Percentiles rank a stretch among this genome's conserved stretches.
phyloP scores from a whole-genome alignment of 345 rosid species.

The Eucalyptus tenuipes region DNA sequence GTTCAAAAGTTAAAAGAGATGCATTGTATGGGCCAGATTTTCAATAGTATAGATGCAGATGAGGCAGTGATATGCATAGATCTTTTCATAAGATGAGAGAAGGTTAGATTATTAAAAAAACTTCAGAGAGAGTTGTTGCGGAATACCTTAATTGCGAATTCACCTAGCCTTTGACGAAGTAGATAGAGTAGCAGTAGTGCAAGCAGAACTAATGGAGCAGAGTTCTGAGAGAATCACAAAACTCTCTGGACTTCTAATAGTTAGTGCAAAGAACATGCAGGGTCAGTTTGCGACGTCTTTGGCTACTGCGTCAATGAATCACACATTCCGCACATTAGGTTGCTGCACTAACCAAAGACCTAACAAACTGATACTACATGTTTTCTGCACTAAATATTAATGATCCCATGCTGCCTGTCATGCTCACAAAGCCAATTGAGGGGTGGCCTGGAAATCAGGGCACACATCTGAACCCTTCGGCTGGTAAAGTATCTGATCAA shows the following conservation, averaged over 20 bases:
- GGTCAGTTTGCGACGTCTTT: not conserved
- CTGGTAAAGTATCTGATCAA: constrained; percentile 14
- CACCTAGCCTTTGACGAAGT: not conserved
- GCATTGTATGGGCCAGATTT: accelerated
- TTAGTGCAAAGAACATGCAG: not conserved
- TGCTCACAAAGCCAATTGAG: not conserved
- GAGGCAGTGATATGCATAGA: not conserved
- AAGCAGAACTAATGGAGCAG: not conserved
- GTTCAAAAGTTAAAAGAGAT: not conserved
- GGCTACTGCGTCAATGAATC: not conserved
- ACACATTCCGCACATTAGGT: not conserved
- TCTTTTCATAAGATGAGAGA: not conserved
- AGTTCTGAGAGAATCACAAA: not conserved
- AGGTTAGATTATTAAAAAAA: not conserved
- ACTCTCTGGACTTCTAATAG: not conserved
- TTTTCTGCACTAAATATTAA: not conserved
- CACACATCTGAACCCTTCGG: constrained; percentile 3
- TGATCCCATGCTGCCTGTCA: not conserved
- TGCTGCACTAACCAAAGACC: not conserved
- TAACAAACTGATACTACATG: not conserved
- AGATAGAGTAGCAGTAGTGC: not conserved
- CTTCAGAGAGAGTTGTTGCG: not conserved
- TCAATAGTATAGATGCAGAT: not conserved
- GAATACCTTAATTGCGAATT: not conserved
- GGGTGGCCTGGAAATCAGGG: not conserved